phyloP scores from a whole-genome alignment of 805 yeast genomes.

The Zygotorulaspora florentina region DNA sequence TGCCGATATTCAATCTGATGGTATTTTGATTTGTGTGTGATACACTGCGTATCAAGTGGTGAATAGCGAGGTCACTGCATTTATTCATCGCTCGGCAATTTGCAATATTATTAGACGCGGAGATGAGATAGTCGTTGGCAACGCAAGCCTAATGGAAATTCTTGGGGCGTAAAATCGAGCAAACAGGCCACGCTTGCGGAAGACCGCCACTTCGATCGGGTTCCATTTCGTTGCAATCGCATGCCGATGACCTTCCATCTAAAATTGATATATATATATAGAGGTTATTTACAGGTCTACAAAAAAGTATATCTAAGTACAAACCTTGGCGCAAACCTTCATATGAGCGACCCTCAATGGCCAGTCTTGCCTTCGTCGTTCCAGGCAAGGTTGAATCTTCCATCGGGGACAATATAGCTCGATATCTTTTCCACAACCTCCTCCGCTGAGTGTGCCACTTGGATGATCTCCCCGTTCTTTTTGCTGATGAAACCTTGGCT shows the following conservation, averaged over 20 bases:
- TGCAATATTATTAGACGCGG: too few species aligned
- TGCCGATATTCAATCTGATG: too few species aligned
- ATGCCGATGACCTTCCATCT: neutral
- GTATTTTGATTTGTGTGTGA: too few species aligned
- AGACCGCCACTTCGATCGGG: too few species aligned
- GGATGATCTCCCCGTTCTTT: constrained; percentile 62
- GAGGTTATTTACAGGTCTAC: neutral
- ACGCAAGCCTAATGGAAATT: too few species aligned
- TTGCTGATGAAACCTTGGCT: constrained; percentile 62
- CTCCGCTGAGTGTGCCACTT: constrained; percentile 62
- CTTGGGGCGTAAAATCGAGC: too few species aligned
- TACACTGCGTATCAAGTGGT: too few species aligned
- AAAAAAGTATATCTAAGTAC: neutral
- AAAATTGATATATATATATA: neutral
- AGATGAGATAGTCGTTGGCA: too few species aligned
- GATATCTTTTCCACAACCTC: constrained; percentile 64
- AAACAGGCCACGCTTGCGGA: too few species aligned
- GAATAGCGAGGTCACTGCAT: too few species aligned
- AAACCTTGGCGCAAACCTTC: neutral
- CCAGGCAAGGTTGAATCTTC: constrained; percentile 74
- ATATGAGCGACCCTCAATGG: neutral
- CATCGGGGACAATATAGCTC: constrained; percentile 62
- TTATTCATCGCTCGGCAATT: too few species aligned
- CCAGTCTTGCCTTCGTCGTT: constrained; percentile 27
- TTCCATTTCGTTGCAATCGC: too few species aligned